Base-by-base conservation (phyloP, 208 protist species). In the Crithidia mellificae region DNA sequence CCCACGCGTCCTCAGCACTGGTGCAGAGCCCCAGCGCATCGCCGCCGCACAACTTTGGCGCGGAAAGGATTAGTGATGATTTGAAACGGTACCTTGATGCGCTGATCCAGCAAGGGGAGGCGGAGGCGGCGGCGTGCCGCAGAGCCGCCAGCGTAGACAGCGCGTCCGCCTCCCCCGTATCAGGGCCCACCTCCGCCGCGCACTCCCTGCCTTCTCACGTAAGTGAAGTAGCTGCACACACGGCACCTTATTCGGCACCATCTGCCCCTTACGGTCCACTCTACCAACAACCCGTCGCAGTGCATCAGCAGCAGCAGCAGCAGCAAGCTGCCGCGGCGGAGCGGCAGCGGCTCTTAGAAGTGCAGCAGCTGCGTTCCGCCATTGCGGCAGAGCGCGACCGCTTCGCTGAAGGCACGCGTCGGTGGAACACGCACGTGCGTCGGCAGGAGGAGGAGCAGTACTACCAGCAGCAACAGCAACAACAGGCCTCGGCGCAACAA, bases 291-390 rank as follows among this genome's bases (percentile, higher is more conserved):
- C 14, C 41, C 8, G 14, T 27, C 4, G 5, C 12, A 3, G 12
- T 32, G 7, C 41, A 24, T 11, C 32, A 29, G 5, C 36, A 34
- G 25, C 41, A 20, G 27, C 24, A 63, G 5, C 32, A 17, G 15
- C 34, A 61, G 36, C 51, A 50, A 47, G 59, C 43, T 19, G 44
- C 58, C 4, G 58, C 58, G 8, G 7, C 53, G 1, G 43, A 51
- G 46, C 56, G 38, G 14, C 71, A 70, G 41, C 71, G 63, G 15
- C 61, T 66, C 24, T 19, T 6, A 22, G 63, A 64, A 25, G 62
- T 78, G 46, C 43, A 78, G 69, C 70, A 84, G 54, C 74, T 93
- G 20, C 71, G 76, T 6, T 56, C 69, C 15, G 88, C 90, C 17
- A 61, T 92, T 11, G 72, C 75, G 14, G 29, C 43, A 41, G 88